Evolutionary conservation across 1,139 yeast genomes (phyloP).

Genomic region (Nakaseomyces delphensis): DNA sequence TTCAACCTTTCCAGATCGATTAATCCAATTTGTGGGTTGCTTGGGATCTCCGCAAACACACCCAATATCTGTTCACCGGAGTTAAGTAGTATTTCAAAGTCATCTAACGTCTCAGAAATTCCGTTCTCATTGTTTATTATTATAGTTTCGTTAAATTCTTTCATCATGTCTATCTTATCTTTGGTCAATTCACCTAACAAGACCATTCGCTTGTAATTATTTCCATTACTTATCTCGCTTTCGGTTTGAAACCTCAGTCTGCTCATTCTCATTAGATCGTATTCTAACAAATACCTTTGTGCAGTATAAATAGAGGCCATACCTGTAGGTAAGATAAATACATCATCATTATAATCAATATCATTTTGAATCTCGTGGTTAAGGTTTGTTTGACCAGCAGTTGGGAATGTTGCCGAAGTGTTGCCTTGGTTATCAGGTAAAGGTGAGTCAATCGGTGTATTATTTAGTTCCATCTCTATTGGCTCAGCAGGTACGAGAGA

Average conservation of each 20-base stretch:
- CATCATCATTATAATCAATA: conserved; percentile 40
- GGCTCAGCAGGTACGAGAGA: conserved; percentile 3
- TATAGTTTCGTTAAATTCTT: conserved; percentile 82
- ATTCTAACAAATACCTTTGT: conserved; percentile 53
- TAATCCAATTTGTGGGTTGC: conserved; percentile 79
- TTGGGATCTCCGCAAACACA: conserved; percentile 87
- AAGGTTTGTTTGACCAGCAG: neutral
- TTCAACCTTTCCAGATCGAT: conserved; percentile 65
- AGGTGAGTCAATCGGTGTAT: conserved; percentile 3
- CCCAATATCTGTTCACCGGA: conserved; percentile 56
- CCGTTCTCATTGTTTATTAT: conserved; percentile 83
- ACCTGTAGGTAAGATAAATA: conserved; percentile 79
- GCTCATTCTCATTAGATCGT: conserved; percentile 27
- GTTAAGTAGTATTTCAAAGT: conserved; percentile 52
- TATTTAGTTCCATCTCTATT: conserved; percentile 1
- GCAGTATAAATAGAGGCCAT: conserved; percentile 88
- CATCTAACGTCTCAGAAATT: conserved; percentile 39
- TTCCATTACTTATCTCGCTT: conserved; percentile 13
- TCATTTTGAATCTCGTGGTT: neutral
- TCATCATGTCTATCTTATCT: conserved; percentile 77
- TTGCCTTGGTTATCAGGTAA: conserved; percentile 1
- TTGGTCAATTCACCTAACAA: conserved; percentile 95
- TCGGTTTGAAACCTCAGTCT: conserved; percentile 18
- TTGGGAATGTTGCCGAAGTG: conserved; percentile 3
- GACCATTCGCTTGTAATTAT: conserved; percentile 54